Evolutionary conservation across 805 yeast genomes (phyloP).

Genomic region (Yarrowia bubula): DNA sequence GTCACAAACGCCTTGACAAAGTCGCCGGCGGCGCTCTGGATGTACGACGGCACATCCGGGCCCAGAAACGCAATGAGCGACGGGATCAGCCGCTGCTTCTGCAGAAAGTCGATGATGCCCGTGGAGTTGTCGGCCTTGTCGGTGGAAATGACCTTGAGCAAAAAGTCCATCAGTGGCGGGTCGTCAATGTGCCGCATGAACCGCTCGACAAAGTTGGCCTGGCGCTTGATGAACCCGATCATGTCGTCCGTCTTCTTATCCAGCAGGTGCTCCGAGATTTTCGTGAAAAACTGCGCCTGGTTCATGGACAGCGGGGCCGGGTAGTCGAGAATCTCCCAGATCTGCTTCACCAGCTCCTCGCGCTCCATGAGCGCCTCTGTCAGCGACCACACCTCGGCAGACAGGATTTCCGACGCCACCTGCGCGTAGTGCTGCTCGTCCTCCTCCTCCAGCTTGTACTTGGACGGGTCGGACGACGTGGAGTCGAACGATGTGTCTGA

Average conservation of each 20-base stretch:
- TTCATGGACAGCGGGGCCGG: slow-evolving; percentile 67
- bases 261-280: slow-evolving; percentile 81
- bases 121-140: slow-evolving; percentile 89
- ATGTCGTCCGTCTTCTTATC: slow-evolving; percentile 86
- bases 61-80: slow-evolving; percentile 67
- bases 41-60: slow-evolving; percentile 64
- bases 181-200: slow-evolving; percentile 85
- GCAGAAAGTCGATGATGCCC: slow-evolving; percentile 75
- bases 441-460: slow-evolving; percentile 37
- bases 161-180: slow-evolving; percentile 91
- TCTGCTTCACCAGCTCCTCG: slow-evolving; percentile 56
- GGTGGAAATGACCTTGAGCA: slow-evolving; percentile 83
- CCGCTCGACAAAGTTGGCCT: slow-evolving; percentile 68
- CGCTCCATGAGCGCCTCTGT: slow-evolving; percentile 86
- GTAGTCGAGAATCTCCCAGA: slow-evolving; percentile 79
- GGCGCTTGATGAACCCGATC: slow-evolving; percentile 64
- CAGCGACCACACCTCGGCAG: slow-evolving; percentile 91
- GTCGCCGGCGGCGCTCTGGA: slow-evolving; percentile 93
- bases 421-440: slow-evolving; percentile 43
- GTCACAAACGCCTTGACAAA: slow-evolving; percentile 91
- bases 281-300: slow-evolving; percentile 84
- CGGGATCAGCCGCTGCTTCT: slow-evolving; percentile 70
- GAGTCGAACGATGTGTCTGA: slow-evolving; percentile 35
- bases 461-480: slow-evolving; percentile 35
- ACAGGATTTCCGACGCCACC: slow-evolving; percentile 81